These are phyloP conservation scores for Syzygium syzygioides DNA, from an alignment of 441 rosid species.

Conservation along the genomic window DNA sequence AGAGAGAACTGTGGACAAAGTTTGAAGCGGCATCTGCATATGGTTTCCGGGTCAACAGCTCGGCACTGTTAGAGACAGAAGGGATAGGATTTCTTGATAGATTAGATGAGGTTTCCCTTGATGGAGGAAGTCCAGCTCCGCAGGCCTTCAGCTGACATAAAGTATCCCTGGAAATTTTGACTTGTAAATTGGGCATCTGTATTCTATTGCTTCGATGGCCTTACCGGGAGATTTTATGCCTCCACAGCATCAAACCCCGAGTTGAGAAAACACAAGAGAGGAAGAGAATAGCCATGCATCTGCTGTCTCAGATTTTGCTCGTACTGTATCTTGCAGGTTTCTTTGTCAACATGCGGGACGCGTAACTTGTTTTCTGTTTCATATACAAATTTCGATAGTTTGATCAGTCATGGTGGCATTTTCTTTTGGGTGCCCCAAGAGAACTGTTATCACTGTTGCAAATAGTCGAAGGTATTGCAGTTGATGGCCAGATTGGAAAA, in stretches of 20 bases:
- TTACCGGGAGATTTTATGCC: not conserved
- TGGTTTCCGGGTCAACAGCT: conserved; percentile 21
- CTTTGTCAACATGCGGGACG: not conserved
- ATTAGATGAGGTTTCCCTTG: conserved; percentile 78
- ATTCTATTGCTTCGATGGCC: not conserved
- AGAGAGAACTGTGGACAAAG: conserved; percentile 91
- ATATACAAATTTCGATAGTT: not conserved
- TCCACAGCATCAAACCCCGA: not conserved
- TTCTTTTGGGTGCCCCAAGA: not conserved
- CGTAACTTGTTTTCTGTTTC: not conserved
- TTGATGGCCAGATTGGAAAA: not conserved
- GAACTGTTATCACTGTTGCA: not conserved
- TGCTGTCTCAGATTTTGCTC: not conserved
- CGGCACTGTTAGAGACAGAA: conserved; percentile 23
- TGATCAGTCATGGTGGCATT: not conserved
- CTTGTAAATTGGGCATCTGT: not conserved
- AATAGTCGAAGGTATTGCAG: not conserved
- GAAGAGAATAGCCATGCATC: not conserved
- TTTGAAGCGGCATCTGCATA: conserved; percentile 73
- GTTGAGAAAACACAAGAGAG: not conserved
- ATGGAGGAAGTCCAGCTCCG: conserved; percentile 6
- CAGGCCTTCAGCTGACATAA: not conserved
- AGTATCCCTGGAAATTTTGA: not conserved
- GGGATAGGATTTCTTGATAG: conserved; percentile 77
- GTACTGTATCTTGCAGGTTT: not conserved